These are phyloP conservation scores for Cryoendolithus antarcticus DNA, from an alignment of 2,329 filamentous ascomycete genomes.

Conservation along the genomic window DNA sequence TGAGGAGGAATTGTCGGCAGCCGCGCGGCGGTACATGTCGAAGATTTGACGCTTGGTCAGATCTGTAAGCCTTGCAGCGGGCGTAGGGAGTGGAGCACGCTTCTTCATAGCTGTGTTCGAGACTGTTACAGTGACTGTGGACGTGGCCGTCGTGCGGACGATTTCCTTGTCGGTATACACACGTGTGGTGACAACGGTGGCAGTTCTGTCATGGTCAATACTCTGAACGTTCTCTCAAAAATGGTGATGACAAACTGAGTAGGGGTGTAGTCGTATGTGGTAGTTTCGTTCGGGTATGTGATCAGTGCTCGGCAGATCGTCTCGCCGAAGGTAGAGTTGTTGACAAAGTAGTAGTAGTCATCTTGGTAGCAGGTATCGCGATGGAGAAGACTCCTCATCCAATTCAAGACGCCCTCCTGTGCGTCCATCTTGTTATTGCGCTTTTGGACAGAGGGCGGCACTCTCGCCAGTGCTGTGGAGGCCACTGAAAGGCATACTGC, in stretches of 20 bases:
- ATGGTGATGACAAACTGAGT: slow-evolving; percentile 14
- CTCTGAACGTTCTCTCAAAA: background rate
- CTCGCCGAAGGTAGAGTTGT: slow-evolving; percentile 12
- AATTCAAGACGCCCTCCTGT: slow-evolving; percentile 9
- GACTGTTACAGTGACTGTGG: slow-evolving; percentile 15
- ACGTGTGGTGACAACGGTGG: slow-evolving; percentile 11
- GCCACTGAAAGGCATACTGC: slow-evolving; percentile 19
- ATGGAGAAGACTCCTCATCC: slow-evolving; percentile 15
- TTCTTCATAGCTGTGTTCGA: slow-evolving; percentile 2
- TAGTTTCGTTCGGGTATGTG: slow-evolving; percentile 15
- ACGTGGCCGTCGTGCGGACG: slow-evolving; percentile 12
- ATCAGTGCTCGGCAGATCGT: slow-evolving; percentile 15
- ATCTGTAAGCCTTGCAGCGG: background rate
- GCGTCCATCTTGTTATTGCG: slow-evolving; percentile 7
- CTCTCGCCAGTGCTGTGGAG: slow-evolving; percentile 2
- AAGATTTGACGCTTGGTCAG: background rate
- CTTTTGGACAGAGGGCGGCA: slow-evolving; percentile 5
- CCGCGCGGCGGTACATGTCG: background rate
- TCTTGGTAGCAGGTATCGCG: slow-evolving; percentile 11
- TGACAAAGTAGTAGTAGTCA: slow-evolving; percentile 16
- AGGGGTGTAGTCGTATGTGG: slow-evolving; percentile 17
- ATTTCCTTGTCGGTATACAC: slow-evolving; percentile 9
- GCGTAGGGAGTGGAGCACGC: background rate
- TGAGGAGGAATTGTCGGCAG: background rate
- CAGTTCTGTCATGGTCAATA: slow-evolving; percentile 7